Conservation (phyloP, 2,329 filamentous ascomycete species). For the Penicillium sp. region DNA sequence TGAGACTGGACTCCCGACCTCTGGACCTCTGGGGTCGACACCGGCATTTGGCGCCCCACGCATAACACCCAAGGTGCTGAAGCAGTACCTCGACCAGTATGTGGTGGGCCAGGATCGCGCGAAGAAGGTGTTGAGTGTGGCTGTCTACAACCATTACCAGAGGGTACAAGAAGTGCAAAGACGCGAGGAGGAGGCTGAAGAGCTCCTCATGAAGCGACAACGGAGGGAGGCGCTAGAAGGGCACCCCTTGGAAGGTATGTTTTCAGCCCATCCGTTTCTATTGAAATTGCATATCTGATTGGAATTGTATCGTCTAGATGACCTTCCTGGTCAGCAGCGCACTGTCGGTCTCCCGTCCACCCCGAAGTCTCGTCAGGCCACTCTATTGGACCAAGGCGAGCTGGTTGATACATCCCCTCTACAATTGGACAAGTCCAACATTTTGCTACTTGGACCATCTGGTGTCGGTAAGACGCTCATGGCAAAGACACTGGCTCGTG, state of each 20-base stretch:
- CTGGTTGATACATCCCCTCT: slow-evolving; percentile 59
- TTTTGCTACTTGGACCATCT: slow-evolving; percentile 85
- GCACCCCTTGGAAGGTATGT: slow-evolving; percentile 75
- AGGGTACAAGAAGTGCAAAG: slow-evolving; percentile 73
- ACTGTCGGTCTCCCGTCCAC: slow-evolving; percentile 45
- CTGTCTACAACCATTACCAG: slow-evolving; percentile 96
- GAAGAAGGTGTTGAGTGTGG: slow-evolving; percentile 85
- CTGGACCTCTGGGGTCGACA: slow-evolving; percentile 61
- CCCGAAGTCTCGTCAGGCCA: slow-evolving; percentile 21
- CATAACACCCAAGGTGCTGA: slow-evolving; percentile 66
- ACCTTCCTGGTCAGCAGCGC: slow-evolving; percentile 61
- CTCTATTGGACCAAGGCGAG: slow-evolving; percentile 34
- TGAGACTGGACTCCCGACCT: slow-evolving; percentile 60
- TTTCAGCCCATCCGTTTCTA: not conserved
- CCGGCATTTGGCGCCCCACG: slow-evolving; percentile 57
- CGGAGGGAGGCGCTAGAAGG: slow-evolving; percentile 65
- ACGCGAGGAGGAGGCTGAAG: slow-evolving; percentile 75
- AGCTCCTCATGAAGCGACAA: slow-evolving; percentile 67
- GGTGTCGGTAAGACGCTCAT: slow-evolving; percentile 97
- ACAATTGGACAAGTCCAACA: slow-evolving; percentile 92
- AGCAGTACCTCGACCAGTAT: slow-evolving; percentile 90
- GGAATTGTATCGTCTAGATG: slow-evolving; percentile 45
- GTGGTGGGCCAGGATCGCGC: slow-evolving; percentile 94
- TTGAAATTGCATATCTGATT: not conserved
- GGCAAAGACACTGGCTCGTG: slow-evolving; percentile 79